phyloP scores from a whole-genome alignment of 2,329 filamentous ascomycete species.

The Bimuria novae-zelandiae region DNA sequence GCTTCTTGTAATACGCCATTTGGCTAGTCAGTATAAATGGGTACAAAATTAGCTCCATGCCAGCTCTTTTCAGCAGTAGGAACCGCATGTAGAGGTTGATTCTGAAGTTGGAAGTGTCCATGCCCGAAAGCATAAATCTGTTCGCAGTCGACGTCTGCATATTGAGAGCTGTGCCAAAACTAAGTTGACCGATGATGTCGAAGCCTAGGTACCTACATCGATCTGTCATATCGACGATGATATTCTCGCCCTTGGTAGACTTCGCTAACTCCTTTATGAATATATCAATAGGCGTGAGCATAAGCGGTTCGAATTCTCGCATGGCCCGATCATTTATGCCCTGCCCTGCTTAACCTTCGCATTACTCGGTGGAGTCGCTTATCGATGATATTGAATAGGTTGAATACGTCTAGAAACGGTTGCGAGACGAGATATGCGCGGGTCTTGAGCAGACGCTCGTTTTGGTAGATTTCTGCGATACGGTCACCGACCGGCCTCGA shows the following conservation, averaged over 20 bases:
- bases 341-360: constrained; percentile 44
- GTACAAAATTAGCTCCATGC: constrained; percentile 12
- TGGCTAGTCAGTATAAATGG: constrained; percentile 12
- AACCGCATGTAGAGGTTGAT: constrained; percentile 19
- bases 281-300: background rate
- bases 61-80: constrained; percentile 10
- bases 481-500: background rate
- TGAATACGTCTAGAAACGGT: background rate
- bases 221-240: constrained; percentile 16
- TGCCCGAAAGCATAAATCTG: constrained; percentile 27
- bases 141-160: constrained; percentile 34
- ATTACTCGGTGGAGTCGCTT: constrained; percentile 45
- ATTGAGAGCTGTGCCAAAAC: constrained; percentile 40
- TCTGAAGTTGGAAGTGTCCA: constrained; percentile 26
- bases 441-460: constrained; percentile 17
- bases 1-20: constrained; percentile 6
- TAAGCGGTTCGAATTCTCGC: constrained; percentile 42
- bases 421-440: constrained; percentile 15
- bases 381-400: constrained; percentile 35
- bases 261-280: background rate
- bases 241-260: background rate
- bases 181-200: constrained; percentile 50
- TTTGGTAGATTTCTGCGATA: constrained; percentile 16
- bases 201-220: constrained; percentile 22
- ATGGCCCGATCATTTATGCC: constrained; percentile 47